These are phyloP conservation scores for Gaeumannomyces sp. DNA, from an alignment of 2,329 filamentous ascomycete genomes.

Conservation along the genomic window DNA sequence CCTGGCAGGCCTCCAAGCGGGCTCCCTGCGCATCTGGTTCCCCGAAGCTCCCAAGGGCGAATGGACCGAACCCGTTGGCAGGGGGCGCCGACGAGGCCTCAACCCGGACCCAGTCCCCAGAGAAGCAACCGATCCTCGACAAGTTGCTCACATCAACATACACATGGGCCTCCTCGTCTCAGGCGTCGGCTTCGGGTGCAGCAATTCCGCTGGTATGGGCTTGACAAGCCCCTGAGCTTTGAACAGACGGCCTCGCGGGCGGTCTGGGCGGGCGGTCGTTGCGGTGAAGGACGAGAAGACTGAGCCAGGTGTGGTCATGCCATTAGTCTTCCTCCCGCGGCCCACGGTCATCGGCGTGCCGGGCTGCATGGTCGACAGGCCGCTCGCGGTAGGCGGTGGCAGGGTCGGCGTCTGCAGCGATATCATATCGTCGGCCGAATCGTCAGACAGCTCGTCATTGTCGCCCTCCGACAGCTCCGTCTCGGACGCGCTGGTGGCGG, in stretches of 20 bases:
- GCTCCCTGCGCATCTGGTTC: slow-evolving; percentile 54
- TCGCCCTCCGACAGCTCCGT: slow-evolving; percentile 60
- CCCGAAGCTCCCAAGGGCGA: slow-evolving; percentile 62
- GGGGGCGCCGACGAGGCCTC: slow-evolving; percentile 72
- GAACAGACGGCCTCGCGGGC: slow-evolving; percentile 72
- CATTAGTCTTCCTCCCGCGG: slow-evolving; percentile 59
- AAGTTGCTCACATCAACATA: slow-evolving; percentile 86
- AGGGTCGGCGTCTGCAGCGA: slow-evolving; percentile 76
- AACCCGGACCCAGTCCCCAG: slow-evolving; percentile 90
- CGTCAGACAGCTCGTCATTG: slow-evolving; percentile 73
- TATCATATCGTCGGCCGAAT: slow-evolving; percentile 90
- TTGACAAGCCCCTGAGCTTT: slow-evolving; percentile 71
- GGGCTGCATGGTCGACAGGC: slow-evolving; percentile 70
- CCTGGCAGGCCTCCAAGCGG: slow-evolving; percentile 74
- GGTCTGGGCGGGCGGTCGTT: slow-evolving; percentile 69
- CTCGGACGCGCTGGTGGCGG: slow-evolving; percentile 40
- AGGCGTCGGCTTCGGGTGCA: slow-evolving; percentile 73
- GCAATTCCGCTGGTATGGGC: slow-evolving; percentile 65
- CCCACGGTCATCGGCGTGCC: slow-evolving; percentile 74
- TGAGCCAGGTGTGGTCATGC: slow-evolving; percentile 75
- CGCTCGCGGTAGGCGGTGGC: slow-evolving; percentile 63
- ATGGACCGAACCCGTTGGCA: slow-evolving; percentile 57
- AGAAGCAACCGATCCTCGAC: slow-evolving; percentile 90
- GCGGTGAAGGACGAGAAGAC: slow-evolving; percentile 86
- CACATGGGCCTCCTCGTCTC: slow-evolving; percentile 77